phyloP scores from a whole-genome alignment of 2,329 filamentous ascomycete species.

The Curvularia hawaiiensis region DNA sequence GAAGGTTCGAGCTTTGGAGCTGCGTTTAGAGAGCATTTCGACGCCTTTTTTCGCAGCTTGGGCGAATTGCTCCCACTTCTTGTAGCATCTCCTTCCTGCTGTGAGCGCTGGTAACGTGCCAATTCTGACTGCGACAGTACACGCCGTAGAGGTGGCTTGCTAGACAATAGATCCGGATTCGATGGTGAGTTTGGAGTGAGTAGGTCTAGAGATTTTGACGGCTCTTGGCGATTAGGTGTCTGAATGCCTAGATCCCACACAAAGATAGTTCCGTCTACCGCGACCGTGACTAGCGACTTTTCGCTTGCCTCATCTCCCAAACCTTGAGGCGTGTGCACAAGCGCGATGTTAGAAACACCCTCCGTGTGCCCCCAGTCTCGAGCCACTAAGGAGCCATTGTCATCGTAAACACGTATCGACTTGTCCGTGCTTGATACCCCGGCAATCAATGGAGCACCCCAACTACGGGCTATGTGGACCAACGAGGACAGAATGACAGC shows the following conservation, averaged over 20 bases:
- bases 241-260: conserved; percentile 50
- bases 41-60: conserved; percentile 60
- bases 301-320: conserved; percentile 55
- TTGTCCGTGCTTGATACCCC: conserved; percentile 96
- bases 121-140: conserved; percentile 88
- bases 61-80: conserved; percentile 54
- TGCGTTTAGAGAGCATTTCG: conserved; percentile 57
- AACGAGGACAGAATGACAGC: conserved; percentile 83
- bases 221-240: conserved; percentile 33
- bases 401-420: conserved; percentile 89
- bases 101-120: conserved; percentile 70
- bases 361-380: conserved; percentile 96
- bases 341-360: conserved; percentile 81
- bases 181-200: conserved; percentile 39
- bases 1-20: conserved; percentile 52
- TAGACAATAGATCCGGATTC: conserved; percentile 42
- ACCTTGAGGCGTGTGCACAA: conserved; percentile 55
- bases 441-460: conserved; percentile 71
- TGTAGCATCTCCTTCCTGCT: conserved; percentile 44
- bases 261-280: conserved; percentile 58
- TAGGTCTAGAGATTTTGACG: conserved; percentile 47
- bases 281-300: conserved; percentile 53
- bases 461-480: conserved; percentile 62
- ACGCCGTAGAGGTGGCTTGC: conserved; percentile 76
- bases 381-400: conserved; percentile 76